Evolutionary conservation across 2,329 filamentous ascomycete genomes (phyloP).

Genomic region (Uncinocarpus reesii): DNA sequence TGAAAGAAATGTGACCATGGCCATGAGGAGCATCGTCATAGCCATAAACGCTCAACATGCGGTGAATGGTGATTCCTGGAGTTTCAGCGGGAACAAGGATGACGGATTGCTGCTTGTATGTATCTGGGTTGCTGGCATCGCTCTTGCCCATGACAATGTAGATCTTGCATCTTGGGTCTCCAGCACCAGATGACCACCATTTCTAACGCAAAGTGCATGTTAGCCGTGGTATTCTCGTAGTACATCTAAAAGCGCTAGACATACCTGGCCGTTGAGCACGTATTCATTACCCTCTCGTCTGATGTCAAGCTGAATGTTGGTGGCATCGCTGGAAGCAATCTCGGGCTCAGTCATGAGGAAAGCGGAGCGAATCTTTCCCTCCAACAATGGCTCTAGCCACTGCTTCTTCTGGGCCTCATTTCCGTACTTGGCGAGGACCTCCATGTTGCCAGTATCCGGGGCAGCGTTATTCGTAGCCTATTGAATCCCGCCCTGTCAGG

Average conservation of each 20-base stretch:
- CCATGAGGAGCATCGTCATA: conserved; percentile 98
- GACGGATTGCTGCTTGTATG: conserved; percentile 87
- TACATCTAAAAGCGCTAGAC: not conserved
- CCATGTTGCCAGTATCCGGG: conserved; percentile 92
- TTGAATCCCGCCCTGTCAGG: not conserved
- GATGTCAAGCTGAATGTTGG: conserved; percentile 81
- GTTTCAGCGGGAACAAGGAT: conserved; percentile 73
- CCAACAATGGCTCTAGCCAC: conserved; percentile 72
- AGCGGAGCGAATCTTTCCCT: conserved; percentile 75
- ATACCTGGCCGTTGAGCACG: conserved; percentile 74
- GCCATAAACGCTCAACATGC: conserved; percentile 88
- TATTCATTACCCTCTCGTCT: conserved; percentile 75
- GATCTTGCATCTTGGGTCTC: conserved; percentile 81
- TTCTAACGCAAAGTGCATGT: conserved; percentile 47
- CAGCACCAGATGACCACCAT: conserved; percentile 98
- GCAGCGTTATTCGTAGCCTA: conserved; percentile 77
- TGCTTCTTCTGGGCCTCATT: conserved; percentile 71
- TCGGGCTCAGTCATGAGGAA: conserved; percentile 93
- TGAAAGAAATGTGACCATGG: conserved; percentile 84
- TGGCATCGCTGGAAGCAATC: conserved; percentile 80
- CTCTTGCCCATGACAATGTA: conserved; percentile 97
- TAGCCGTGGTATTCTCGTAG: not conserved
- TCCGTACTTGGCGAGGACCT: conserved; percentile 84
- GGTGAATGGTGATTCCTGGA: conserved; percentile 80
- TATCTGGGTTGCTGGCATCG: conserved; percentile 61